Percentiles rank a stretch among this genome's conserved stretches.
phyloP scores from a whole-genome alignment of 352 stramenopile species.

The Pythium oligandrum region DNA sequence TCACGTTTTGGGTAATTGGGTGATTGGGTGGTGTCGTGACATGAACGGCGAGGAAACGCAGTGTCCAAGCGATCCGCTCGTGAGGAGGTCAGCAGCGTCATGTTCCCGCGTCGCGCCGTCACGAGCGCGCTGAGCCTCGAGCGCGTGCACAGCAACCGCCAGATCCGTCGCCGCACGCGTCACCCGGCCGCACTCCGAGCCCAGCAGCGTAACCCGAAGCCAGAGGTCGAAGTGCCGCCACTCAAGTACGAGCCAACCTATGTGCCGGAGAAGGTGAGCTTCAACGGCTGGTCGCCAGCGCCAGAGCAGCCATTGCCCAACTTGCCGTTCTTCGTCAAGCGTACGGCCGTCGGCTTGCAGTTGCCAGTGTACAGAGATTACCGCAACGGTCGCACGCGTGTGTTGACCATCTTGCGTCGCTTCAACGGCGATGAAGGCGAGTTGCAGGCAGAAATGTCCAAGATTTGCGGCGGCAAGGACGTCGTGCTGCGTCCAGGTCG shows the following conservation, averaged over 20 bases:
- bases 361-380: conserved; percentile 86
- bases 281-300: conserved; percentile 84
- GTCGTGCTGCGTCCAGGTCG: conserved; percentile 62
- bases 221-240: conserved; percentile 46
- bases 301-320: conserved; percentile 53
- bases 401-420: conserved; percentile 81
- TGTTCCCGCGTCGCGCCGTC: conserved; percentile 64
- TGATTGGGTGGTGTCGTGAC: no score
- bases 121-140: conserved; percentile 39
- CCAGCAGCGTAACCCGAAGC: conserved; percentile 55
- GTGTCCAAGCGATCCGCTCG: no score
- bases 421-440: conserved; percentile 79
- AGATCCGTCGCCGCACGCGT: conserved; percentile 79
- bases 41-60: no score
- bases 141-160: conserved; percentile 79
- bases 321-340: conserved; percentile 78
- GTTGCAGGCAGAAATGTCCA: conserved; percentile 75
- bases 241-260: conserved; percentile 84
- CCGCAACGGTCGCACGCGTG: conserved; percentile 79
- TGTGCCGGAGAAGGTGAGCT: conserved; percentile 77
- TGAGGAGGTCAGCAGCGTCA: conserved; percentile 17
- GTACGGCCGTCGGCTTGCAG: conserved; percentile 71
- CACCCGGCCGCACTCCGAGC: conserved; percentile 69
- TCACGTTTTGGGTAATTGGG: no score
- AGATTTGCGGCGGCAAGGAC: conserved; percentile 78